Evolutionary conservation across 192 early-diverging fungal species (phyloP).

Genomic region (Bifiguratus adelaidae): DNA sequence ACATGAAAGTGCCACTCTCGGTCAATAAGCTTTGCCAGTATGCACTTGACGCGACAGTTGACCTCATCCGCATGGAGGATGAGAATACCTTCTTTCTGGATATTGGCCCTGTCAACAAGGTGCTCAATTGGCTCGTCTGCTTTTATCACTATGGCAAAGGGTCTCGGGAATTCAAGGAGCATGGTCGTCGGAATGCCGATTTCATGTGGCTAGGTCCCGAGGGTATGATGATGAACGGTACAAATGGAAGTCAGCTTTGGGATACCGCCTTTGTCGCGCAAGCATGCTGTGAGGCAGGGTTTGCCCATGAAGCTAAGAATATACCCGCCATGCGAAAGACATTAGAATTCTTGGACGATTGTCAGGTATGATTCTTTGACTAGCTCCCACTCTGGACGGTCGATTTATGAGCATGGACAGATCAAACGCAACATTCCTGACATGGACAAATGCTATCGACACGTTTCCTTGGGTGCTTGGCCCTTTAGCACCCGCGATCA

Average conservation of each 20-base stretch:
- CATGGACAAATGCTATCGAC: constrained; percentile 63
- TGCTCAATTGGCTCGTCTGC: constrained; percentile 80
- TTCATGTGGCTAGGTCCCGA: constrained; percentile 88
- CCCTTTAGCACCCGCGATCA: constrained; percentile 92
- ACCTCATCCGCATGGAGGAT: constrained; percentile 82
- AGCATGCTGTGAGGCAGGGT: constrained; percentile 67
- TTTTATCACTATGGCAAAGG: constrained; percentile 82
- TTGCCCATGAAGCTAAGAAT: constrained; percentile 62
- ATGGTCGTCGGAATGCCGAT: constrained; percentile 63
- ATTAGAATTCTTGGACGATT: constrained; percentile 76
- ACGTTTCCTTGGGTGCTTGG: constrained; percentile 88
- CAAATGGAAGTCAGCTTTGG: constrained; percentile 97
- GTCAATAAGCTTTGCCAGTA: constrained; percentile 39
- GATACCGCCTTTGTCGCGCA: constrained; percentile 85
- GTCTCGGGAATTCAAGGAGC: constrained; percentile 64
- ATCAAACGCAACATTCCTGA: constrained; percentile 67
- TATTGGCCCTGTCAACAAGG: constrained; percentile 94
- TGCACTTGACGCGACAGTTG: constrained; percentile 65
- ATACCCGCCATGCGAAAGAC: constrained; percentile 52
- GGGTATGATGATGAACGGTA: constrained; percentile 92
- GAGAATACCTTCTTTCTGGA: constrained; percentile 82
- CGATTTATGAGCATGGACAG: no score
- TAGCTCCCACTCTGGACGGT: no score
- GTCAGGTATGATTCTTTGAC: constrained; percentile 40
- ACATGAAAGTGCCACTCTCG: constrained; percentile 57